Conservation (phyloP, 2,329 filamentous ascomycete genomes). For the Colletotrichum musae region DNA sequence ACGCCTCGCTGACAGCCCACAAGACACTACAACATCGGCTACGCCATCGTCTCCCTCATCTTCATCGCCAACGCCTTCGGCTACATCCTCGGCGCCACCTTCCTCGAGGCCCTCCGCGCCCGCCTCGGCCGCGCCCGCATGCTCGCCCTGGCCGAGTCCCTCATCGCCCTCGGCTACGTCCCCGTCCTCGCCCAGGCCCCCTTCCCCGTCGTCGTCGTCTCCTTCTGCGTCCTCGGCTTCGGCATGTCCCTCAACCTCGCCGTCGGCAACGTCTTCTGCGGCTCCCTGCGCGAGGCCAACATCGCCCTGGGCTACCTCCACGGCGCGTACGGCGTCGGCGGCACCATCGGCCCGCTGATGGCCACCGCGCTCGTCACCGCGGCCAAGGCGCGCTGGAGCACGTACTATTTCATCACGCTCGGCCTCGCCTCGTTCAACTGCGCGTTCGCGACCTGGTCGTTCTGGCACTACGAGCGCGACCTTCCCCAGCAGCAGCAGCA, state of each 20-base stretch:
- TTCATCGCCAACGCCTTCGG: slow-evolving; percentile 85
- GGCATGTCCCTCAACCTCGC: slow-evolving; percentile 70
- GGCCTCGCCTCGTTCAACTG: slow-evolving; percentile 70
- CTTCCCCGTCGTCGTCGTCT: slow-evolving; percentile 75
- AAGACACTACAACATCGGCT: slow-evolving; percentile 80
- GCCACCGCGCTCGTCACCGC: slow-evolving; percentile 80
- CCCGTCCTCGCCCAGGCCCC: slow-evolving; percentile 78
- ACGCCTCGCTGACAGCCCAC: background rate
- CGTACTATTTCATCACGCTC: slow-evolving; percentile 80
- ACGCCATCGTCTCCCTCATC: slow-evolving; percentile 84
- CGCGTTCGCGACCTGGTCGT: slow-evolving; percentile 75
- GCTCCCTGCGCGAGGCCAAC: slow-evolving; percentile 67
- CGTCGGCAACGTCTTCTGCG: slow-evolving; percentile 72
- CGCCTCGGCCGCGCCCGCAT: slow-evolving; percentile 76
- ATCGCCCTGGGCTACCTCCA: slow-evolving; percentile 74
- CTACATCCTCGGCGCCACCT: slow-evolving; percentile 80
- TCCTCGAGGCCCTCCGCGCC: slow-evolving; percentile 74
- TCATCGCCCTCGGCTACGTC: slow-evolving; percentile 74
- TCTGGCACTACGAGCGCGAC: slow-evolving; percentile 80
- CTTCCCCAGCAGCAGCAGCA: slow-evolving; percentile 35
- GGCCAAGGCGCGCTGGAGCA: slow-evolving; percentile 73
- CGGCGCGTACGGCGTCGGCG: slow-evolving; percentile 77
- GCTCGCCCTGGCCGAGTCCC: slow-evolving; percentile 69
- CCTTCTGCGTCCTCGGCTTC: slow-evolving; percentile 78
- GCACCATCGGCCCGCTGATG: slow-evolving; percentile 77